Evolutionary conservation across 129 eudicot genomes (phyloP).

Genomic region (Pseudognaphalium luteoalbum): DNA sequence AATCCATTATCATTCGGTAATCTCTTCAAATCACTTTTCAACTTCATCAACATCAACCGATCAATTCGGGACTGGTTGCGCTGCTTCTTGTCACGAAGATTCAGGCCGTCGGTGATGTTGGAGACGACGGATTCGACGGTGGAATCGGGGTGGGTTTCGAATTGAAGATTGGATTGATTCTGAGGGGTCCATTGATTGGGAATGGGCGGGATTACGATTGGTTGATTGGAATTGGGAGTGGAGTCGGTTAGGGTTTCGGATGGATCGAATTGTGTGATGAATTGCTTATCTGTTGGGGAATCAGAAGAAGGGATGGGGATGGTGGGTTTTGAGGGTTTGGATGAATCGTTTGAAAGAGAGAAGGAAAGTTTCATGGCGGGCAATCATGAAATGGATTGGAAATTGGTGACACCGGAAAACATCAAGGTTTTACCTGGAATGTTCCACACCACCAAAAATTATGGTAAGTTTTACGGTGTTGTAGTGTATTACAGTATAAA

Average conservation of each 20-base stretch:
- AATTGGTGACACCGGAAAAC: no score
- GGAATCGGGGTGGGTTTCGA: conserved; percentile 34
- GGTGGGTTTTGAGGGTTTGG: no score
- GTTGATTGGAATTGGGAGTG: conserved; percentile 18
- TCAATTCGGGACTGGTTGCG: conserved; percentile 25
- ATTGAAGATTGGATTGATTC: conserved; percentile 46
- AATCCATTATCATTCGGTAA: conserved; percentile 56
- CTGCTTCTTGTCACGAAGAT: conserved; percentile 35
- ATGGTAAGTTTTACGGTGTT: no score
- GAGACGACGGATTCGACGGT: conserved; percentile 18
- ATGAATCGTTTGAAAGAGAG: no score
- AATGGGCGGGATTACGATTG: conserved; percentile 56
- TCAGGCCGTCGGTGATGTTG: conserved; percentile 48
- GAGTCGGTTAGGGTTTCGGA: conserved; percentile 36
- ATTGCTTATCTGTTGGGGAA: conserved; percentile 22
- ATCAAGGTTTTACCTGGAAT: no score
- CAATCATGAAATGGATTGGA: no score
- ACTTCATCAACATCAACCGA: conserved; percentile 43
- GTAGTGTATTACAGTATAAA: no score
- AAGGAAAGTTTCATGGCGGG: no score
- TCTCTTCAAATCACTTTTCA: conserved; percentile 56
- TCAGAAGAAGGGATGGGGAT: no score
- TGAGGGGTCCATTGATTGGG: conserved; percentile 48
- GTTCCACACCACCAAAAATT: no score
- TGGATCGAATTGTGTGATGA: conserved; percentile 48